Evolutionary conservation across 805 yeast genomes (phyloP).

Genomic region (Ogataea populi-albae): DNA sequence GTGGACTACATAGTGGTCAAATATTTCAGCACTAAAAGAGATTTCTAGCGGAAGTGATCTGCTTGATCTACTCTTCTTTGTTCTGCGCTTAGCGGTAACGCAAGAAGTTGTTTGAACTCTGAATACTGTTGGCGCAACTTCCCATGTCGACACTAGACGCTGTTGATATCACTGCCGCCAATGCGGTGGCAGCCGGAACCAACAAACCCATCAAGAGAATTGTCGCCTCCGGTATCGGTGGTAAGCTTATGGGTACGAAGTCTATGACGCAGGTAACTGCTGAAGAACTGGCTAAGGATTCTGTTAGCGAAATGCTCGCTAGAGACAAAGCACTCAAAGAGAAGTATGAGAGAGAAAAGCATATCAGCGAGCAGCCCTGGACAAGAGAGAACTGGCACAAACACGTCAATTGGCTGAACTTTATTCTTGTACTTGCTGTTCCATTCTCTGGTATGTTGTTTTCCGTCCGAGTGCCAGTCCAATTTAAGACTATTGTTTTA

Average conservation of each 20-base stretch:
- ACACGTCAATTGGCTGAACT: slow-evolving; percentile 77
- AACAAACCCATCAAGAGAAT: slow-evolving; percentile 67
- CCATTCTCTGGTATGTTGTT: slow-evolving; percentile 54
- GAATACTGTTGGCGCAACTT: too few relatives aligned
- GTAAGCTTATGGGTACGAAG: slow-evolving; percentile 78
- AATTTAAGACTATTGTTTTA: slow-evolving; percentile 43
- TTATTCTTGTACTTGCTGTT: slow-evolving; percentile 57
- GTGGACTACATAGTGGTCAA: too few relatives aligned
- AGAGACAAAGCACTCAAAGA: slow-evolving; percentile 43
- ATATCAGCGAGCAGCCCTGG: slow-evolving; percentile 80
- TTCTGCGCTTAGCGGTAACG: too few relatives aligned
- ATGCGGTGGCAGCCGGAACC: slow-evolving; percentile 79
- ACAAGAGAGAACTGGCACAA: slow-evolving; percentile 66
- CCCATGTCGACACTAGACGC: slow-evolving; percentile 30
- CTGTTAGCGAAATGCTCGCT: slow-evolving; percentile 44
- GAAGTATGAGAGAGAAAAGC: slow-evolving; percentile 43
- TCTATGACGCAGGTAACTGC: slow-evolving; percentile 66
- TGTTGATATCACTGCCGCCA: slow-evolving; percentile 67
- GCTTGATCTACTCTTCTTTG: too few relatives aligned
- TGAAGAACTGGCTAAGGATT: slow-evolving; percentile 54
- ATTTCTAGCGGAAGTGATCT: too few relatives aligned
- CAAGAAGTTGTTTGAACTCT: too few relatives aligned
- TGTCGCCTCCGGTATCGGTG: slow-evolving; percentile 76
- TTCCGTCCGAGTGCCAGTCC: slow-evolving; percentile 48
- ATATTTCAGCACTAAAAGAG: too few relatives aligned